Evolutionary conservation across 768 basidiomycete species (phyloP), one percentile per base, ranked within the genome.

Genomic region (Suillus subluteus): DNA sequence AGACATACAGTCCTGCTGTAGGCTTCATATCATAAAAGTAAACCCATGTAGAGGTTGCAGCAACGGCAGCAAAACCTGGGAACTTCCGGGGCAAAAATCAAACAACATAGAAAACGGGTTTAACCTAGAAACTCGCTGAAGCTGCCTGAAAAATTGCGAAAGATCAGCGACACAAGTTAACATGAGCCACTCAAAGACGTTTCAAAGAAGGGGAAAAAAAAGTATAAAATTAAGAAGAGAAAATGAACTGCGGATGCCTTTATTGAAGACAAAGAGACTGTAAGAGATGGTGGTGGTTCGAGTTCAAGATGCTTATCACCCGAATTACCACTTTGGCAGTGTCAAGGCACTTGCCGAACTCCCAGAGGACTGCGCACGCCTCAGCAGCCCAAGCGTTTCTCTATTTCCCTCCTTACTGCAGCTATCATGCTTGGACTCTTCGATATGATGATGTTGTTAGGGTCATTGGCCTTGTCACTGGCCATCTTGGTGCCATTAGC

Each of bases 401-500:
- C 44, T 58, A 26, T 62, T 44, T 30, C n/a, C 37, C 6, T 58
- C 56, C 32, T 35, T 58, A 18, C 18, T 43, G 59, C 41, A 69
- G 44, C 73, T 70, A 73, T 68, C 68, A 78, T 79, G 74, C 72
- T 82, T 64, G 66, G 76, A 38, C 52, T 84, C 63, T 26, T 73
- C 13, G 82, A 84, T 4, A 65, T 83, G 8, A 63, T 86, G 13
- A 72, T 88, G 6, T 63, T 85, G 21, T 68, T 80, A 6, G 73
- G 82, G 12, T 85, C 88, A 26, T 71, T 87, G 35, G 78, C 79
- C 30, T 54, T 89, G 43, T 87, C 86, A 43, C 76, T 92, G n/a
- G 82, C 79, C 43, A 74, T 91, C 35, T 79, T 87, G 21, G 85
- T 92, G 6, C 86, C 88, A 13, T 78, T 92, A 15, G 83, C 86